Evolutionary conservation across 202 grass and related monocot species (phyloP).

Genomic region (Elaeis oleifera): DNA sequence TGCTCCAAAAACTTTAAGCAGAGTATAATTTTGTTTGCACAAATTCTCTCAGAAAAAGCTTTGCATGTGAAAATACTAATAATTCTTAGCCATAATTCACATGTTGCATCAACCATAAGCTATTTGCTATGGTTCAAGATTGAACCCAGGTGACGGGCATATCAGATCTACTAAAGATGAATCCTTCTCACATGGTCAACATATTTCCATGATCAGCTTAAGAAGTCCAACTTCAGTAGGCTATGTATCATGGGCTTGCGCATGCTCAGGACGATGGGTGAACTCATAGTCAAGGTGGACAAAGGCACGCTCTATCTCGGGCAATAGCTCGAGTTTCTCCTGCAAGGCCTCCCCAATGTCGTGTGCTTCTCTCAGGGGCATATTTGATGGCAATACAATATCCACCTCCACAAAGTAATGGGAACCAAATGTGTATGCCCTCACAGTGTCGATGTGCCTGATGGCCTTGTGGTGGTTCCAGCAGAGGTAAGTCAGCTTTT

Average conservation of each 20-base stretch:
- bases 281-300: constrained; percentile 97
- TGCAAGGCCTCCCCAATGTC: constrained; percentile 91
- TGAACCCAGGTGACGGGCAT: too few relatives aligned
- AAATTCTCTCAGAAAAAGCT: too few relatives aligned
- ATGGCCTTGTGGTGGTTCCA: constrained; percentile 98
- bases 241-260: constrained; percentile 57
- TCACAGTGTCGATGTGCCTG: constrained; percentile 89
- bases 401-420: constrained; percentile 98
- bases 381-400: constrained; percentile 70
- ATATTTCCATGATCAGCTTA: too few relatives aligned
- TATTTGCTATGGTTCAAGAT: too few relatives aligned
- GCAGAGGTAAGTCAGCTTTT: constrained; percentile 88
- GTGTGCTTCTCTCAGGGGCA: constrained; percentile 76
- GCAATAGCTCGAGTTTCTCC: constrained; percentile 85
- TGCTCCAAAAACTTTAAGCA: too few relatives aligned
- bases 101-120: too few relatives aligned
- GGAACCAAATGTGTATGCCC: constrained; percentile 92
- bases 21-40: too few relatives aligned
- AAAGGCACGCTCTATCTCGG: constrained; percentile 88
- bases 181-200: too few relatives aligned
- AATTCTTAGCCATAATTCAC: too few relatives aligned
- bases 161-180: too few relatives aligned
- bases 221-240: not conserved
- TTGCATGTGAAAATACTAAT: too few relatives aligned
- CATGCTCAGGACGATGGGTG: constrained; percentile 82